Evolutionary conservation across 148 eudicot species (phyloP), one percentile per base, ranked within the genome.

Genomic region (Polygonum maritimum): DNA sequence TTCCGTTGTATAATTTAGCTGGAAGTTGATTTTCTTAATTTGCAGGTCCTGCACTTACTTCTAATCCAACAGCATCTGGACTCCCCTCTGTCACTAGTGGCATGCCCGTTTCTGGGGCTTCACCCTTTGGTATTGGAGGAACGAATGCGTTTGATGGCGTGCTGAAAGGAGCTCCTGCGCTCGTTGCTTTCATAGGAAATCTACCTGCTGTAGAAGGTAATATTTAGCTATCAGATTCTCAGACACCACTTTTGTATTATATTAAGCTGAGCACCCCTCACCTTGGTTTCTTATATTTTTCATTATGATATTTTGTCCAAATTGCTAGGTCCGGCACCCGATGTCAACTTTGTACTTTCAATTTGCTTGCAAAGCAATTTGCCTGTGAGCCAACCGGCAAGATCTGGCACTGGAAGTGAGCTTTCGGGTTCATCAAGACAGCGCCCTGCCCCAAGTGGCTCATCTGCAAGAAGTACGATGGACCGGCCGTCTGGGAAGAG

Each of bases 161-260:
- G 78, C 74, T 87, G 62, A 94, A 89, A 84, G 86, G 82, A 57
- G 84, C 91, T 5, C 97, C 97, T 72, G 81, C 92, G 58, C 83
- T 94, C 72, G 85, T 81, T 44, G 84, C 90, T 74, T 94, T 94
- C 76, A 83, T 89, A 76, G 83, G 92, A 44, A 88, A 78, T 86
- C 83, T 94, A 85, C 98, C 98, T 73, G 79, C 82, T 55, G 87
- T 92, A 78, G 98, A 94, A 74, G 98, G 98, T 94, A 75, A 81
- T 65, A 14, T 7, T 31, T 57, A 57, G 60, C 22, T n/a, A n/a
- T 15, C 60, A 54, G 6, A n/a, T 54, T 48, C 13, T 48, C 14
- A 9, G 45, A 41, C 45, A 41, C 71, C 14, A 14, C 71, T 69
- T 9, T 39, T 69, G n/a, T n/a, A 49, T 26, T 26, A 26, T 26